Evolutionary conservation across 768 basidiomycete species (phyloP).

Genomic region (Kwoniella sp.): DNA sequence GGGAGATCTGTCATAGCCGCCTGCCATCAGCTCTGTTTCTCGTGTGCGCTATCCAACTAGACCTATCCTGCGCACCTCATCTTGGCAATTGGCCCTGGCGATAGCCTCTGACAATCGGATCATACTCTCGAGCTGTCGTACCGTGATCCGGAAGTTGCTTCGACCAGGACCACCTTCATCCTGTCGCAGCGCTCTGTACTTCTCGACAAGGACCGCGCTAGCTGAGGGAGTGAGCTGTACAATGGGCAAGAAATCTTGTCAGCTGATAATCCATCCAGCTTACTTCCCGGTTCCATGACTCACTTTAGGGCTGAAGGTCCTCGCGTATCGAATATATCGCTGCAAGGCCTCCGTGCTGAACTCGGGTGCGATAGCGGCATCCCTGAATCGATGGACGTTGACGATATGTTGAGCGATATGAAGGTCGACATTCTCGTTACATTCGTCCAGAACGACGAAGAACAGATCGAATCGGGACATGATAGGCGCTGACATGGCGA

Average conservation of each 20-base stretch:
- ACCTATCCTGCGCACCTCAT: slow-evolving; percentile 65
- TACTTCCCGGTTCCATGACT: slow-evolving; percentile 27
- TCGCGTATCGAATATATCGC: slow-evolving; percentile 92
- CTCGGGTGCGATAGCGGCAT: slow-evolving; percentile 92
- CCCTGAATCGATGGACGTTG: slow-evolving; percentile 92
- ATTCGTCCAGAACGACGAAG: slow-evolving; percentile 97
- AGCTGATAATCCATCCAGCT: slow-evolving; percentile 1
- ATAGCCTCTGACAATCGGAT: slow-evolving; percentile 97
- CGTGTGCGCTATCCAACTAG: too few species aligned
- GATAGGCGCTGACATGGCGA: slow-evolving; percentile 97
- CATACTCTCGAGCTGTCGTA: slow-evolving; percentile 97
- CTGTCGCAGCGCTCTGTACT: slow-evolving; percentile 86
- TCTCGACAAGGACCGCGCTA: slow-evolving; percentile 88
- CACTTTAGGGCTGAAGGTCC: slow-evolving; percentile 97
- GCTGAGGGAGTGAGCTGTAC: slow-evolving; percentile 85
- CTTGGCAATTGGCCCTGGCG: slow-evolving; percentile 91
- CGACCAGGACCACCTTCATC: slow-evolving; percentile 88
- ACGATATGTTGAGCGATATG: slow-evolving; percentile 97
- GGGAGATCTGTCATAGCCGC: slow-evolving; percentile 69
- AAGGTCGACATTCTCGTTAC: slow-evolving; percentile 85
- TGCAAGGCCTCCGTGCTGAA: slow-evolving; percentile 97
- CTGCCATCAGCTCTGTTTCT: slow-evolving; percentile 9
- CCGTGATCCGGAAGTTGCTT: slow-evolving; percentile 93
- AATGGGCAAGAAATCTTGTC: slow-evolving; percentile 6
- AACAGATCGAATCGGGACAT: slow-evolving; percentile 99